phyloP scores from a whole-genome alignment of 495 filamentous ascomycete genomes.

The Oidiodendron maius region DNA sequence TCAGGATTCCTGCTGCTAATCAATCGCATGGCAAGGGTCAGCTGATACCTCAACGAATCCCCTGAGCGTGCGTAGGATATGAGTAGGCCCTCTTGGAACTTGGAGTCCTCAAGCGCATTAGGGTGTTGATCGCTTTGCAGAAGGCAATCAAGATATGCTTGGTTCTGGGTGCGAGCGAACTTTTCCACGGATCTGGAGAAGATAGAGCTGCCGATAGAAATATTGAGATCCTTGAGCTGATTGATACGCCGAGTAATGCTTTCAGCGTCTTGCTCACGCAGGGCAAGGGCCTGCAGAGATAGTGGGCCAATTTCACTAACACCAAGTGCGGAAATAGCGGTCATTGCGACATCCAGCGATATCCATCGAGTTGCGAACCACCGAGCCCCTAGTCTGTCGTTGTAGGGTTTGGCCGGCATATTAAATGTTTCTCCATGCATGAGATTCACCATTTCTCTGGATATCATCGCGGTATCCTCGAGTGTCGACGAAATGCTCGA shows the following conservation, averaged over 20 bases:
- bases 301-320: slow-evolving; percentile 63
- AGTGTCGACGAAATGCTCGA: slow-evolving; percentile 7
- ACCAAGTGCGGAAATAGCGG: slow-evolving; percentile 57
- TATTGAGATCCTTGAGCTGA: slow-evolving; percentile 48
- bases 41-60: slow-evolving; percentile 43
- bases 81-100: slow-evolving; percentile 52
- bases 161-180: slow-evolving; percentile 48
- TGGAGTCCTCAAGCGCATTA: slow-evolving; percentile 59
- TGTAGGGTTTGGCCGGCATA: slow-evolving; percentile 29
- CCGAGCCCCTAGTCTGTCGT: slow-evolving; percentile 61
- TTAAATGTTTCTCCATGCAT: slow-evolving; percentile 16
- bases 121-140: slow-evolving; percentile 70
- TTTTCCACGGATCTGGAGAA: slow-evolving; percentile 55
- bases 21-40: slow-evolving; percentile 40
- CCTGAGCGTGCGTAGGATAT: slow-evolving; percentile 38
- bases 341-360: slow-evolving; percentile 57
- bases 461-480: slow-evolving; percentile 14
- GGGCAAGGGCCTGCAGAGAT: slow-evolving; percentile 64
- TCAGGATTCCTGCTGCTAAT: slow-evolving; percentile 8
- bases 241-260: slow-evolving; percentile 49
- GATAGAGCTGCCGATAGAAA: slow-evolving; percentile 50
- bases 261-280: slow-evolving; percentile 47
- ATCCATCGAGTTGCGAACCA: slow-evolving; percentile 67
- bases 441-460: slow-evolving; percentile 21
- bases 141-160: slow-evolving; percentile 51